phyloP scores from a whole-genome alignment of 192 early-diverging fungal species.

The Backusella circina region DNA sequence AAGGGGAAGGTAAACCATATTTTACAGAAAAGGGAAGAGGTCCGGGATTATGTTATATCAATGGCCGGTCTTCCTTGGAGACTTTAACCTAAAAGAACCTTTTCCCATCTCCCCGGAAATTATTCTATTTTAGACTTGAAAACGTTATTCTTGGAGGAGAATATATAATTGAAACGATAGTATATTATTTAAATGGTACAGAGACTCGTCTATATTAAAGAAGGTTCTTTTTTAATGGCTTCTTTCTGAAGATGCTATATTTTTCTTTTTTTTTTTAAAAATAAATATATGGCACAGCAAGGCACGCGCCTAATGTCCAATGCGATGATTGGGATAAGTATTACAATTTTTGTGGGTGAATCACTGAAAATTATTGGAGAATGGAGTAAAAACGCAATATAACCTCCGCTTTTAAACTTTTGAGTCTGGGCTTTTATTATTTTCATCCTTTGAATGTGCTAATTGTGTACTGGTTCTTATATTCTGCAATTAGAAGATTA shows the following conservation, averaged over 20 bases:
- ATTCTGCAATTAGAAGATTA: neutral
- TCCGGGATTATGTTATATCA: neutral
- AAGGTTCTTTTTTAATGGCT: neutral
- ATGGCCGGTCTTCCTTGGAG: neutral
- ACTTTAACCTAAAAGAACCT: neutral
- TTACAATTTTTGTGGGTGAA: neutral
- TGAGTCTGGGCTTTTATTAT: neutral
- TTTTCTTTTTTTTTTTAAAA: neutral
- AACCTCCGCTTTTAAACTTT: neutral
- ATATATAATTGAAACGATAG: neutral
- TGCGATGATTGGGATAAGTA: constrained; percentile 2
- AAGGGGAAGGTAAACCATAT: neutral
- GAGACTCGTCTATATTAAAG: neutral
- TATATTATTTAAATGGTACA: neutral
- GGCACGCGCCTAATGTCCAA: neutral
- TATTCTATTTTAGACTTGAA: neutral
- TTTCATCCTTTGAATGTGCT: neutral
- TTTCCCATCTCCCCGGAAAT: neutral
- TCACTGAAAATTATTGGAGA: neutral
- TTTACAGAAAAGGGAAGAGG: neutral
- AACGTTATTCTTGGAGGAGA: neutral
- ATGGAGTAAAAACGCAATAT: neutral
- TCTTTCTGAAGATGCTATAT: neutral
- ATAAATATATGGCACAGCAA: neutral
- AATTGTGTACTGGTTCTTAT: neutral